Evolutionary conservation across 768 basidiomycete species (phyloP), one percentile per base, ranked within the genome.

Genomic region (Pleurotus platypus): DNA sequence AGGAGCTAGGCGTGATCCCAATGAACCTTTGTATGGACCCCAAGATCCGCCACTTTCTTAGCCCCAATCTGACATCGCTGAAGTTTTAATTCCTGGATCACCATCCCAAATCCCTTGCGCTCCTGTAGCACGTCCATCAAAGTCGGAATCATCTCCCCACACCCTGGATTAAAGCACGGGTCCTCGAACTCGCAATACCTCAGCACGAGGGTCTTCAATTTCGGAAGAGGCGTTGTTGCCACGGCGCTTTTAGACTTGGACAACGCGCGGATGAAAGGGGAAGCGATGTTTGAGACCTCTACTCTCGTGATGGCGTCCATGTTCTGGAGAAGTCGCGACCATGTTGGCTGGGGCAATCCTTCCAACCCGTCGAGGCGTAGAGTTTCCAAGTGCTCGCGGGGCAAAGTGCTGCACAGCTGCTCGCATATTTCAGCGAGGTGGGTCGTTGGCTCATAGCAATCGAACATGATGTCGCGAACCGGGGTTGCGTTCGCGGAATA

Each of bases 331-430:
- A 50, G 22, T 50, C 22, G 30, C 27, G 27, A 38, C 27, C 49
- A 50, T 8, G 49, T 13, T 5, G 49, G 13, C n/a, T 9, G 49
- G 12, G 30, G 49, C 16, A 50, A 50, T 5, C 49, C 49, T 35
- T 50, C 49, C 15, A 50, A 30, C n/a, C 49, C 49, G 27, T 50
- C 49, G 13, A 50, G 49, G 27, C 49, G 49, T 8, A 50, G 49
- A 27, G 49, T 37, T 1, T 27, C 38, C 15, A 50, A 16, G 16
- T 15, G n/a, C 15, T 27, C 22, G 22, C n/a, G 38, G 22, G 49
- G 15, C 22, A 50, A 35, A 35, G 27, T 26, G 16, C 24, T 16
- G 15, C 49, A 50, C 16, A 50, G 26, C 22, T 50, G 30, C 12
- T 30, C 13, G 30, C 27, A 30, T 16, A 50, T n/a, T 7, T 50